These are phyloP conservation scores for Ganoderma lucidum DNA, from an alignment of 1,284 basidiomycete genomes.

Conservation along the genomic window DNA sequence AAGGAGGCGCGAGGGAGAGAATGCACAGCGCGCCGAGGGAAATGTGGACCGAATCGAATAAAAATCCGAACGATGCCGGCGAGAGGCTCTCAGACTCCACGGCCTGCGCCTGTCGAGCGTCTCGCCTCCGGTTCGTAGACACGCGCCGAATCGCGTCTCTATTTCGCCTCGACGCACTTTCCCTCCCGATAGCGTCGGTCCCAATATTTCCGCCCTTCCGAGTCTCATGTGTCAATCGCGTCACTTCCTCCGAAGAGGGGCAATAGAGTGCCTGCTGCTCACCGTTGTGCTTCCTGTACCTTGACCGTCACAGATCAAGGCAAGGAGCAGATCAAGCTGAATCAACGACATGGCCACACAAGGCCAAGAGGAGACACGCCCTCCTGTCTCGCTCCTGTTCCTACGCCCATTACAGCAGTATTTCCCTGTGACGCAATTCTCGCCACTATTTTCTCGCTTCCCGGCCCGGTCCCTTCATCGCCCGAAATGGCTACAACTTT, in stretches of 20 bases:
- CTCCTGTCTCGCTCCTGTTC: constrained; percentile 8
- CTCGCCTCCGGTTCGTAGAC: constrained; percentile 19
- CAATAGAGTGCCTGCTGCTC: constrained; percentile 1
- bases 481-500: not conserved
- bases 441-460: not conserved
- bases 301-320: not conserved
- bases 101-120: not conserved
- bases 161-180: constrained; percentile 13
- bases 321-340: not conserved
- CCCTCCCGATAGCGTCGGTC: constrained; percentile 3
- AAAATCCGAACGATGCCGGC: not conserved
- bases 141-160: constrained; percentile 10
- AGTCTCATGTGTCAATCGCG: not conserved
- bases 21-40: constrained; percentile 6
- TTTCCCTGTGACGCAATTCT: constrained; percentile 2
- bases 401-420: not conserved
- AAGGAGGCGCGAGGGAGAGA: constrained; percentile 9
- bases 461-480: not conserved
- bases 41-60: not conserved
- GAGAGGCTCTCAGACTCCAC: not conserved
- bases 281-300: not conserved
- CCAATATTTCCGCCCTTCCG: not conserved
- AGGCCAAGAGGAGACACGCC: not conserved
- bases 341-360: not conserved
- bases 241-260: not conserved